These are phyloP conservation scores for Penicillium roqueforti DNA, from an alignment of 495 filamentous ascomycete genomes.

Conservation along the genomic window DNA sequence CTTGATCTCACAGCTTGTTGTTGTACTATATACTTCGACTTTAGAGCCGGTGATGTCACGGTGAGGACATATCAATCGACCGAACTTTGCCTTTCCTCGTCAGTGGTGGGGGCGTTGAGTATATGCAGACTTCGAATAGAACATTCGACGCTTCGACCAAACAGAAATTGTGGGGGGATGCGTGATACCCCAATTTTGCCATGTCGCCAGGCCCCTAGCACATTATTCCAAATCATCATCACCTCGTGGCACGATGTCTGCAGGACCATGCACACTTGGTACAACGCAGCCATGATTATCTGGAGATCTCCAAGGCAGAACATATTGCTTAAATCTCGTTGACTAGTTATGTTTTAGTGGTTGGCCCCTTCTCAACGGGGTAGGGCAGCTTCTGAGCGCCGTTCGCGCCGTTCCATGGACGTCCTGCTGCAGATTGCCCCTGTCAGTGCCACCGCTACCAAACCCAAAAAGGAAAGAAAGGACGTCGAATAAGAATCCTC, in stretches of 20 bases:
- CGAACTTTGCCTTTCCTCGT: constrained; percentile 1
- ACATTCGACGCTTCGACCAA: neutral
- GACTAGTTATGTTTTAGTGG: neutral
- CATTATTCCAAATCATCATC: neutral
- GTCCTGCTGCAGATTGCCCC: constrained; percentile 1
- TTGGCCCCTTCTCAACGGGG: neutral
- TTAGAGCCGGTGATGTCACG: constrained; percentile 27
- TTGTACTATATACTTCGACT: constrained; percentile 15
- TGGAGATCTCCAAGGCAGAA: neutral
- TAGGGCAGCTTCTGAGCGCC: neutral
- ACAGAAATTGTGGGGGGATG: neutral
- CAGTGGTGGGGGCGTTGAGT: constrained; percentile 7
- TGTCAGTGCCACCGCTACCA: neutral
- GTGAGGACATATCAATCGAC: constrained; percentile 22
- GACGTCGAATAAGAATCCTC: neutral
- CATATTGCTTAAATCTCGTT: neutral
- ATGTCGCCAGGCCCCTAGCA: neutral
- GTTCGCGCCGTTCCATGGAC: neutral
- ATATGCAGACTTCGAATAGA: neutral
- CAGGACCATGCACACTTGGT: neutral
- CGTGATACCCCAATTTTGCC: neutral
- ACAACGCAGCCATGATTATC: neutral
- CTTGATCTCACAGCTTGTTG: neutral
- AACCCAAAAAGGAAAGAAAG: neutral
- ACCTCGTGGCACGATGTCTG: neutral